Evolutionary conservation across 2,329 filamentous ascomycete genomes (phyloP).

Genomic region (Aureobasidium sp.): DNA sequence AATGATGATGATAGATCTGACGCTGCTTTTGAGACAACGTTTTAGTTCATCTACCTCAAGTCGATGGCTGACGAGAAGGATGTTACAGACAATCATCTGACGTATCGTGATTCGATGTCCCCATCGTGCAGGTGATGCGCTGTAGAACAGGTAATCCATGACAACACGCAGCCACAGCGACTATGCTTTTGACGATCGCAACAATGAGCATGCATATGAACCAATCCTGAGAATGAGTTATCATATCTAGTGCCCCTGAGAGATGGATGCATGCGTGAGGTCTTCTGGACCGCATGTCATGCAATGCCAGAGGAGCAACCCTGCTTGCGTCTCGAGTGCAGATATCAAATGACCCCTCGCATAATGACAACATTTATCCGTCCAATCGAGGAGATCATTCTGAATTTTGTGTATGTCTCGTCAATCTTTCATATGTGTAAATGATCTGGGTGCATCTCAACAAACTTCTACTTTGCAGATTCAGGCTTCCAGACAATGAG

Average conservation of each 20-base stretch:
- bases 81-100: too few species aligned
- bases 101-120: too few species aligned
- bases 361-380: neutral
- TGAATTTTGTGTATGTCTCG: neutral
- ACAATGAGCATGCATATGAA: neutral
- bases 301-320: neutral
- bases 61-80: too few species aligned
- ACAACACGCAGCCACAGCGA: too few species aligned
- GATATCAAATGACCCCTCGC: neutral
- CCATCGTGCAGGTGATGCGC: too few species aligned
- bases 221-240: neutral
- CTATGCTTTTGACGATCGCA: too few species aligned
- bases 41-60: too few species aligned
- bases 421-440: neutral
- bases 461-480: neutral
- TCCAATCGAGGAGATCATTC: neutral
- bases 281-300: neutral
- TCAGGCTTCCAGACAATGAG: constrained; percentile 49
- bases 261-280: neutral
- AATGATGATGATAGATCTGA: neutral
- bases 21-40: too few species aligned
- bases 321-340: neutral
- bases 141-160: too few species aligned
- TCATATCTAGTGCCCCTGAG: neutral
- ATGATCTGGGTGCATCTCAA: neutral